Evolutionary conservation across 352 stramenopile genomes (phyloP), one percentile per base, ranked within the genome.

Genomic region (Pythium monospermum): DNA sequence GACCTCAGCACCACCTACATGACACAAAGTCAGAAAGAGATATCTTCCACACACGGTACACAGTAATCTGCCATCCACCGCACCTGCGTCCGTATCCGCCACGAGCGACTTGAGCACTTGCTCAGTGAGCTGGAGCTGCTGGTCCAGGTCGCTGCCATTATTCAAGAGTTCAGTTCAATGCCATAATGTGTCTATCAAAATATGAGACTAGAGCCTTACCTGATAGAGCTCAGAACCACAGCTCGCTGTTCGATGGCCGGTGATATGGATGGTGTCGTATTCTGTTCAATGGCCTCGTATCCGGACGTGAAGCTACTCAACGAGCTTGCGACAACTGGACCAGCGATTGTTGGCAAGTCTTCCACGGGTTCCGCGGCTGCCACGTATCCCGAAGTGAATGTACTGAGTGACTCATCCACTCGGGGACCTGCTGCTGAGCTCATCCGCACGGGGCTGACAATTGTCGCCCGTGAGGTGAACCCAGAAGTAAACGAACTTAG

Each of bases 141-240:
- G 42, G 19, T 69, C 61, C 32, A 73, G 52, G n/a, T 67, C 56
- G 39, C 60, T 70, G 19, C 43, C 36, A n/a, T n/a, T n/a, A n/a
- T n/a, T n/a, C n/a, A n/a, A n/a, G n/a, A n/a, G n/a, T n/a, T n/a
- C n/a, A n/a, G n/a, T n/a, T n/a, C n/a, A n/a, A n/a, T n/a, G n/a
- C n/a, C n/a, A n/a, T n/a, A n/a, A n/a, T n/a, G n/a, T n/a, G n/a
- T n/a, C n/a, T n/a, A n/a, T n/a, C n/a, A n/a, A n/a, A n/a, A n/a
- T n/a, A n/a, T n/a, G n/a, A n/a, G n/a, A n/a, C n/a, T 0, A n/a
- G 8, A 15, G 2, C 11, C 37, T 15, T 57, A 71, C 66, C 53
- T 69, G 59, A 71, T 72, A 12, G 43, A 50, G 38, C 47, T 54
- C 22, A 54, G 52, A 1, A 56, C 40, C 3, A 32, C 31, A 13